These are phyloP conservation scores for Barbarea vulgaris DNA, from an alignment of 345 rosid genomes.

Conservation along the genomic window DNA sequence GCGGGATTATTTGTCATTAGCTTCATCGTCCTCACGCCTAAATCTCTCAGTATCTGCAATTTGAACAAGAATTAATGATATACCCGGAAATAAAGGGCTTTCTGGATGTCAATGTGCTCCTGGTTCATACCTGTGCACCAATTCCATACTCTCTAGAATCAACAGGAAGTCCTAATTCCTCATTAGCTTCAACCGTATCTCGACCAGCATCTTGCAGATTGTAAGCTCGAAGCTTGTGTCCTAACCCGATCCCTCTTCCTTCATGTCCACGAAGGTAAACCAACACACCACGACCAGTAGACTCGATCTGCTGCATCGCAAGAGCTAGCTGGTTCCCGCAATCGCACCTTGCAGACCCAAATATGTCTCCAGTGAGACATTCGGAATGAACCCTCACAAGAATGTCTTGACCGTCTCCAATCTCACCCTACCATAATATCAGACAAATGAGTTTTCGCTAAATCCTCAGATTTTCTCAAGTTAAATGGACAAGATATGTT, in stretches of 20 bases:
- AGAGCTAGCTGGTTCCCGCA: conserved; percentile 81
- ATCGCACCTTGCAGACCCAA: conserved; percentile 79
- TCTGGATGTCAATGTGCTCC: not conserved
- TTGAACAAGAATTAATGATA: not conserved
- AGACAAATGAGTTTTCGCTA: not conserved
- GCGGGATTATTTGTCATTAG: conserved; percentile 93
- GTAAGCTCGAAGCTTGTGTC: conserved; percentile 90
- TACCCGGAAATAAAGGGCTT: not conserved
- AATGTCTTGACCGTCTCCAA: conserved; percentile 79
- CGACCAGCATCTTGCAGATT: conserved; percentile 86
- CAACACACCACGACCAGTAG: conserved; percentile 69
- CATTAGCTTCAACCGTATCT: conserved; percentile 91
- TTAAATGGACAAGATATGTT: not conserved
- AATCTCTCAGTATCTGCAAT: conserved; percentile 66
- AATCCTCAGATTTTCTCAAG: not conserved
- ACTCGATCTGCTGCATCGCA: conserved; percentile 84
- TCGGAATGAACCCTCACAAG: conserved; percentile 83
- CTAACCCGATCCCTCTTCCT: conserved; percentile 92
- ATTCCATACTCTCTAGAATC: conserved; percentile 97
- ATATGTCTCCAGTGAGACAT: conserved; percentile 83
- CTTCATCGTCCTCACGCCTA: conserved; percentile 86
- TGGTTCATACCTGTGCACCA: conserved; percentile 79
- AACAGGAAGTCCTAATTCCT: conserved; percentile 84
- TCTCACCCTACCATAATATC: conserved; percentile 54
- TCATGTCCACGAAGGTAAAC: conserved; percentile 88